Conservation (phyloP, 305 asterid genomes). For the Fraxinus baroniana region DNA sequence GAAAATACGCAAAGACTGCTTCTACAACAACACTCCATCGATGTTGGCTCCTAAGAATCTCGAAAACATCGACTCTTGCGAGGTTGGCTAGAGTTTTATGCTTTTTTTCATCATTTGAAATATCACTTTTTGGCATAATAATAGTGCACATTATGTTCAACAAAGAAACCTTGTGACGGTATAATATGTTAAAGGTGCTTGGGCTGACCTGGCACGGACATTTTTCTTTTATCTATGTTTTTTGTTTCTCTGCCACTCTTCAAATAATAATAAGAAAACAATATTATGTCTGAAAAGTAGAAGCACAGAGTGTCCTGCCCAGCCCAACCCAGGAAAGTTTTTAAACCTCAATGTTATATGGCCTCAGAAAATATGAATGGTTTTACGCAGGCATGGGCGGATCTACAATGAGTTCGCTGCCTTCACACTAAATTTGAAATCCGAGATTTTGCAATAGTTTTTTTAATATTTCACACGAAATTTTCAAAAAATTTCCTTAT, state of each 20-base stretch:
- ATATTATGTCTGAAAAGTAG: neutral
- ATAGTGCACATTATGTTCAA: neutral
- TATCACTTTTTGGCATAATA: neutral
- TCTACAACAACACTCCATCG: slow-evolving; percentile 12
- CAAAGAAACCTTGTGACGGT: neutral
- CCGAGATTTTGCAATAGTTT: too few species aligned
- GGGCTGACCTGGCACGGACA: neutral
- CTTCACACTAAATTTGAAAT: too few species aligned
- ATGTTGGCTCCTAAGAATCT: slow-evolving; percentile 10
- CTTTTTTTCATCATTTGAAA: neutral
- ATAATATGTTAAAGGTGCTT: neutral
- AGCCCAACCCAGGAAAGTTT: neutral
- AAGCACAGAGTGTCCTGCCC: neutral
- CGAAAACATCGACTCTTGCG: neutral
- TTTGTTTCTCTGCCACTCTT: neutral
- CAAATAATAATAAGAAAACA: too few species aligned
- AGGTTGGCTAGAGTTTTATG: neutral
- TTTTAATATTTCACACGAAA: too few species aligned
- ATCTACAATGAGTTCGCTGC: too few species aligned
- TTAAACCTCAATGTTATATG: neutral
- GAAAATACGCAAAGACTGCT: slow-evolving; percentile 18
- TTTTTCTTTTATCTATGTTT: neutral
- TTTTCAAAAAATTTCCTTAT: too few species aligned
- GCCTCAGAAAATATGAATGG: neutral
- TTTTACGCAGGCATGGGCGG: neutral